A percentile compares a stretch with the other conserved stretches of the same genome.
Conservation (phyloP, 805 yeast species). For the Metschnikowia lachancei region DNA sequence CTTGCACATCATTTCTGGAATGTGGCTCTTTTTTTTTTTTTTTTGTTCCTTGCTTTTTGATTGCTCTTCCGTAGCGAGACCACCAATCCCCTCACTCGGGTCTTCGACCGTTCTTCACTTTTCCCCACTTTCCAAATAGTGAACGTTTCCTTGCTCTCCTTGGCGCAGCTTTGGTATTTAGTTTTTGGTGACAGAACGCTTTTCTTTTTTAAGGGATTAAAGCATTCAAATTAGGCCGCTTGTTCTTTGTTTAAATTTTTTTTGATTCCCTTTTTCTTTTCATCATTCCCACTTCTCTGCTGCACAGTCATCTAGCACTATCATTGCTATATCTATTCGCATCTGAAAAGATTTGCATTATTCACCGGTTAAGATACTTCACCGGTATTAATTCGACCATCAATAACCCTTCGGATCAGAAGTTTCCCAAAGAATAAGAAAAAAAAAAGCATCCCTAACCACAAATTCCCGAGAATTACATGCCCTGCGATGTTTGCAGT, state of each 20-base stretch:
- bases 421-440: no score
- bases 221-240: background rate
- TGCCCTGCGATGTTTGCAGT: slow-evolving; percentile 8
- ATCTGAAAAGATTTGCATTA: background rate
- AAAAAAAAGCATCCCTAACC: no score
- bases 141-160: slow-evolving; percentile 1
- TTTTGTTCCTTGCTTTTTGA: background rate
- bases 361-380: background rate
- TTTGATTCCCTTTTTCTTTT: no score
- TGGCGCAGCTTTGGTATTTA: slow-evolving; percentile 1
- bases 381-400: no score
- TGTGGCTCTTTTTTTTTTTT: background rate
- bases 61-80: background rate
- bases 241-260: no score
- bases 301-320: no score
- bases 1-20: no score
- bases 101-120: background rate
- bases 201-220: background rate
- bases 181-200: background rate
- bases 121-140: background rate
- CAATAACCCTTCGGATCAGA: no score
- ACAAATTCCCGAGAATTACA: no score
- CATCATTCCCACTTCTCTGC: no score
- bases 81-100: background rate
- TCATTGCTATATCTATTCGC: background rate